Conservation (phyloP, 192 early-diverging fungal species). For the Spinellus fusiger region DNA sequence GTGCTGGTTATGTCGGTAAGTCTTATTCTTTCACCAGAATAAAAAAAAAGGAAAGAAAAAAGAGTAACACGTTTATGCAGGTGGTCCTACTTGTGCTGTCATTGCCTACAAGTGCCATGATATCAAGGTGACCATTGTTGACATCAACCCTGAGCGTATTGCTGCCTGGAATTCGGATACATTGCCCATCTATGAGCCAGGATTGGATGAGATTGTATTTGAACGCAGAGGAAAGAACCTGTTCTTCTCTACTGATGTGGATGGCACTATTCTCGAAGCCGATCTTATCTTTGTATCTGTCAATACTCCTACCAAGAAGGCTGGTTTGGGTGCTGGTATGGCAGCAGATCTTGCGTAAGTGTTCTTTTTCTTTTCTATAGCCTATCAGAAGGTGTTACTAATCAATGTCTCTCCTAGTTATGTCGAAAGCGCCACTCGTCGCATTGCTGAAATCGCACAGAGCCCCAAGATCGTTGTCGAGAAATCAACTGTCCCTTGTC, state of each 20-base stretch:
- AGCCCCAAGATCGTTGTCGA: constrained; percentile 87
- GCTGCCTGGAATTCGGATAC: constrained; percentile 81
- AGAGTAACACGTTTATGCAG: constrained; percentile 29
- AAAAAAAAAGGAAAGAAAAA: background rate
- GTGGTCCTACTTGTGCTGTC: constrained; percentile 88
- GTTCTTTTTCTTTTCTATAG: too few species aligned
- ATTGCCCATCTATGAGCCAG: constrained; percentile 90
- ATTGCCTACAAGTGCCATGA: constrained; percentile 87
- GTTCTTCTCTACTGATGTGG: constrained; percentile 81
- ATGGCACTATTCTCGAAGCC: constrained; percentile 67
- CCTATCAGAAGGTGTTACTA: background rate
- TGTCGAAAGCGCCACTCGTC: constrained; percentile 72
- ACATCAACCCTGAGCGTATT: constrained; percentile 74
- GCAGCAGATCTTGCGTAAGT: constrained; percentile 78
- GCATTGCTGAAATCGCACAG: constrained; percentile 75
- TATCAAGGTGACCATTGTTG: constrained; percentile 86
- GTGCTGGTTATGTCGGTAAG: constrained; percentile 93
- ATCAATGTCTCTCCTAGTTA: constrained; percentile 39
- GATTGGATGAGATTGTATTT: constrained; percentile 80
- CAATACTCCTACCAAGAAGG: constrained; percentile 85
- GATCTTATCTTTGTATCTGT: constrained; percentile 93
- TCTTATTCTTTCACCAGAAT: background rate
- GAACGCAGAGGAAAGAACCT: constrained; percentile 72
- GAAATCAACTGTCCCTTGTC: constrained; percentile 93
- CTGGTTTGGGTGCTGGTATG: constrained; percentile 68